Base-by-base conservation (phyloP, 257 asterid species). In the Nicotiana paniculata region DNA sequence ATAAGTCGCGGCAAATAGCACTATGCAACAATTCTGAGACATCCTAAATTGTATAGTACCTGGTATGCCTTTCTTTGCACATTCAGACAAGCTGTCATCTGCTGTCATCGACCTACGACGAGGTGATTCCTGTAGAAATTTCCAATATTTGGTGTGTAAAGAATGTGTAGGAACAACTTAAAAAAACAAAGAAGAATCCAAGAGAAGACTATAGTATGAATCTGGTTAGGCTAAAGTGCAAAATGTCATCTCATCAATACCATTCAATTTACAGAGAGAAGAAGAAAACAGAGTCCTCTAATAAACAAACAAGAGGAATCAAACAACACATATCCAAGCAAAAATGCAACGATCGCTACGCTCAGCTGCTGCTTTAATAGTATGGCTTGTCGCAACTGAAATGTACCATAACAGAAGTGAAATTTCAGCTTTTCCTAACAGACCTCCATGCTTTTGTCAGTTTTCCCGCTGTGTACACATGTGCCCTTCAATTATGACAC, bases 51-150 rank as follows among this genome's bases (percentile, higher is more conserved):
- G 2, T 83, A 51, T 46, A 63, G 86, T 81, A 96, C 99, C 99
- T 85, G 95, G 93, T 80, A 92, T 90, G 63, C 98, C 99, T 84
- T 91, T 90, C 87, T 81, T 88, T 84, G 93, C 98, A 80, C 99
- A 96, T 83, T 93, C 99, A 8, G 98, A 96, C 24, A 91, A 89
- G 33, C 90, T 93, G 48, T 86, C 88, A 74, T 88, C 93, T 1
- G 90, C 80, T 66, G 89, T 80, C 66, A 91, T 89, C 77, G 99
- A 91, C 84, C 93, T 89, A 39, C 92, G 97, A 30, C 86, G 96
- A 86, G 92, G 83, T 5, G 88, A 74, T 83, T 88, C 95, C 99
- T 96, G 88, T 87, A 85, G 63, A 77, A 57, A 77, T 21, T 61
- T 86, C 80, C 55, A 86, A 74, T 46, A 13, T 26, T 6, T 74